Percentiles rank a stretch among this genome's conserved stretches.
These are phyloP conservation scores for Telopea speciosissima DNA, from an alignment of 177 flowering plant genomes.

Conservation along the genomic window DNA sequence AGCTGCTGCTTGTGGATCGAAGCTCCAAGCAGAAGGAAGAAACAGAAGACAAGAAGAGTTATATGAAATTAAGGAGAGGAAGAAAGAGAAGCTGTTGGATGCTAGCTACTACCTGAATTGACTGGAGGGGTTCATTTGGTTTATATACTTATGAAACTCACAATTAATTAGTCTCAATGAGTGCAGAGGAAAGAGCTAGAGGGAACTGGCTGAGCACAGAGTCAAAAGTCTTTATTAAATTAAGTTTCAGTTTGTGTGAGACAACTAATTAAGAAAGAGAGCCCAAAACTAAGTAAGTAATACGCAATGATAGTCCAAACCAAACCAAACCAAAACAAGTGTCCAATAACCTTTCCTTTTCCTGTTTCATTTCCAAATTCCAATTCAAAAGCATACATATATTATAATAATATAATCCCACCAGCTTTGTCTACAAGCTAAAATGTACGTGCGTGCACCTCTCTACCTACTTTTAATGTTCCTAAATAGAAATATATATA, in stretches of 20 bases:
- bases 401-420: no score
- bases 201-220: no score
- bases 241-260: no score
- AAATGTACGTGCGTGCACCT: background rate
- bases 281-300: no score
- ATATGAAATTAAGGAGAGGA: background rate
- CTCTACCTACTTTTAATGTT: conserved; percentile 8
- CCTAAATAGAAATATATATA: no score
- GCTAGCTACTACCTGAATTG: background rate
- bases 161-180: no score
- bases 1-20: background rate
- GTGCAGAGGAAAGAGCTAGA: no score
- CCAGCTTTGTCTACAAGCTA: conserved; percentile 18
- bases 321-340: no score
- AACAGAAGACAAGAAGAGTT: background rate
- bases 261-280: no score
- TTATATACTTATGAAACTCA: background rate
- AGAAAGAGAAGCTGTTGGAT: background rate
- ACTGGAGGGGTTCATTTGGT: background rate
- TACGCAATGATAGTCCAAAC: no score
- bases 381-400: conserved; percentile 16
- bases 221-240: no score
- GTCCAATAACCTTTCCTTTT: background rate
- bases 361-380: background rate
- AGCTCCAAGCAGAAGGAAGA: background rate